Percentiles rank a stretch among this genome's conserved stretches.
Evolutionary conservation across 2,329 filamentous ascomycete species (phyloP).

Genomic region (Hymenoscyphus fructigenus): DNA sequence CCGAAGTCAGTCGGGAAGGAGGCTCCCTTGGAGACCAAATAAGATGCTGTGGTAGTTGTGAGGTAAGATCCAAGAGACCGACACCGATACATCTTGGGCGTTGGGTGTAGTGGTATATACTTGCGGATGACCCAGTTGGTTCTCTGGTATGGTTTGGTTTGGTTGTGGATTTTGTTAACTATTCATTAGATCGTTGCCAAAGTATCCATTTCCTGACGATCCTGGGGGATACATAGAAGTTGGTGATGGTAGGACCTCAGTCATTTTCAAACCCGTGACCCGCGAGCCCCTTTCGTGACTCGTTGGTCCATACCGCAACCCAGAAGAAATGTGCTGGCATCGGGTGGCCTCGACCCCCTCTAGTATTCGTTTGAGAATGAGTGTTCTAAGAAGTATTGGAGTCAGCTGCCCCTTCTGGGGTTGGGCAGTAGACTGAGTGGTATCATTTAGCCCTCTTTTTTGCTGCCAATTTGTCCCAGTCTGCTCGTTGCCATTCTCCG

Average conservation of each 20-base stretch:
- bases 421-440: conserved; percentile 60
- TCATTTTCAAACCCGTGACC: too few relatives aligned
- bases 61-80: conserved; percentile 56
- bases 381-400: conserved; percentile 52
- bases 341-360: conserved; percentile 47
- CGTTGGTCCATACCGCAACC: conserved; percentile 79
- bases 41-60: too few relatives aligned
- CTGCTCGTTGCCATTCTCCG: too few relatives aligned
- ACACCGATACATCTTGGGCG: conserved; percentile 88
- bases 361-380: conserved; percentile 44
- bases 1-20: too few relatives aligned
- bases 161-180: conserved; percentile 51
- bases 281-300: too few relatives aligned
- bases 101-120: conserved; percentile 78
- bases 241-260: conserved; percentile 73
- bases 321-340: conserved; percentile 61
- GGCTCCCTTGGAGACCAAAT: too few relatives aligned
- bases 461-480: too few relatives aligned
- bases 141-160: conserved; percentile 61
- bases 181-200: conserved; percentile 49
- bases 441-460: conserved; percentile 73
- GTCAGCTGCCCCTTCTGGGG: conserved; percentile 72
- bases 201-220: conserved; percentile 41
- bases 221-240: conserved; percentile 56
- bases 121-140: conserved; percentile 55